Evolutionary conservation across 441 rosid genomes (phyloP), one percentile per base, ranked within the genome.

Genomic region (Aleurites moluccanus): DNA sequence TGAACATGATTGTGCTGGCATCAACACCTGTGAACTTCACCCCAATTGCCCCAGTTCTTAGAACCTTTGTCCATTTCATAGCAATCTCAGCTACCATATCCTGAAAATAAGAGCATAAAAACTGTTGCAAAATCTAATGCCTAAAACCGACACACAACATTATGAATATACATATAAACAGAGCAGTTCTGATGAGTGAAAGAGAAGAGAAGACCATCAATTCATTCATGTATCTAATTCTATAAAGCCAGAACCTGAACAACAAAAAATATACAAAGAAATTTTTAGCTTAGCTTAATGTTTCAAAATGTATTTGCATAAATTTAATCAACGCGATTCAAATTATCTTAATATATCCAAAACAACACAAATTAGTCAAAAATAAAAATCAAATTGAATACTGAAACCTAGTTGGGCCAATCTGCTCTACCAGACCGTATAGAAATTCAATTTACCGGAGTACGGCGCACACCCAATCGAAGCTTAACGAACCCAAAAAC

Each of bases 401-500:
- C 40, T 38, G 40, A 38, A 38, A 38, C 40, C 40, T 38, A 38
- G 40, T 38, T 38, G n/a, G n/a, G n/a, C n/a, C n/a, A n/a, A n/a
- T n/a, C n/a, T n/a, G n/a, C n/a, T n/a, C n/a, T n/a, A n/a, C n/a
- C 40, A 38, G 40, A 38, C 40, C 2, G 20, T 60, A 53, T n/a
- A 0, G 60, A 1, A 38, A 15, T 27, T 33, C 7, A 6, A 47
- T 38, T 55, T 72, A 91, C 98, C 94, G 80, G 83, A 53, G 89
- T 74, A 68, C 96, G 90, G 15, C 6, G 83, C 57, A 80, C 83
- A 25, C 94, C 97, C 52, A 89, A 71, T 1, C 89, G 90, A 80
- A 96, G 99, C 88, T 93, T 93, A 21, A 96, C 94, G 83, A 96
- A 93, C 8, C 99, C 98, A 49, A 89, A 81, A 77, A 88, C 82